Conservation (phyloP, 768 basidiomycete genomes). For the Mrakia gelida region DNA sequence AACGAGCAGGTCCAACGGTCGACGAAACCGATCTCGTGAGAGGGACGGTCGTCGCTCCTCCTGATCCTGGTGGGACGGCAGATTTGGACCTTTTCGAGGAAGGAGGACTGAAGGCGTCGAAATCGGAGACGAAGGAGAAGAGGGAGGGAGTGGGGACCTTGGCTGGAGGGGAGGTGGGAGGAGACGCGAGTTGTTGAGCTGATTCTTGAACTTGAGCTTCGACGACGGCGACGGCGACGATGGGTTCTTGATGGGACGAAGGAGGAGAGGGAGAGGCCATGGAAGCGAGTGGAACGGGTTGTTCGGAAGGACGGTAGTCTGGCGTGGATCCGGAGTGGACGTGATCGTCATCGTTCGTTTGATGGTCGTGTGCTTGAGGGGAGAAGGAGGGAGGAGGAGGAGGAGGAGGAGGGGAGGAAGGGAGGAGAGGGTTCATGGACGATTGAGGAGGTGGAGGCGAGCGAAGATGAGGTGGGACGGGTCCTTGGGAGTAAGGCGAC, state of each 20-base stretch:
- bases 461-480: not conserved
- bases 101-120: slow-evolving; percentile 23
- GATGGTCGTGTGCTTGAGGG: too few relatives aligned
- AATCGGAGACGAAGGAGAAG: slow-evolving; percentile 25
- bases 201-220: not conserved
- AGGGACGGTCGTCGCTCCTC: not conserved
- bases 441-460: not conserved
- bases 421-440: slow-evolving; percentile 15
- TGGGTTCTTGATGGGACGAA: not conserved
- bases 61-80: slow-evolving; percentile 6
- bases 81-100: slow-evolving; percentile 23
- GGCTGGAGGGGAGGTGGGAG: not conserved
- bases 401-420: not conserved
- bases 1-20: not conserved
- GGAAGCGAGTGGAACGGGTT: not conserved
- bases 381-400: not conserved
- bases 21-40: not conserved
- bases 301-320: not conserved
- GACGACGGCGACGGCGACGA: slow-evolving; percentile 4
- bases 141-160: not conserved
- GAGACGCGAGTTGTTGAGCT: not conserved
- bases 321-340: not conserved
- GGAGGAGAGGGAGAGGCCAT: slow-evolving; percentile 6
- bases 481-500: not conserved
- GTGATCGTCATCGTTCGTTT: not conserved